phyloP scores from a whole-genome alignment of 345 rosid genomes.

The Lumnitzera racemosa region DNA sequence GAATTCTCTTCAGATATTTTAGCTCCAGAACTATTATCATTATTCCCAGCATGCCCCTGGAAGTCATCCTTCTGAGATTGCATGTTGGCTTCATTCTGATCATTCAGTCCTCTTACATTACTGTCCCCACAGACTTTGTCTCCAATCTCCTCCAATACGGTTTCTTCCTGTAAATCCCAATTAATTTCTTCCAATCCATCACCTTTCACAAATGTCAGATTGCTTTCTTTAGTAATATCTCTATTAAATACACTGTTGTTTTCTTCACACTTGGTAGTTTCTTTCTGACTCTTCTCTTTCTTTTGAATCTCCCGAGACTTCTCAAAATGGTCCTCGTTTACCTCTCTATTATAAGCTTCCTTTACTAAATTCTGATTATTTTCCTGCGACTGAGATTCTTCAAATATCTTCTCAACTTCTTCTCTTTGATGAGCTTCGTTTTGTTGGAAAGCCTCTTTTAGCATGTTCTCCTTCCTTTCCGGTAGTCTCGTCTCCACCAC shows the following conservation, averaged over 20 bases:
- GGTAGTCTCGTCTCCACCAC: constrained; percentile 30
- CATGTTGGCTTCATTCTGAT: constrained; percentile 15
- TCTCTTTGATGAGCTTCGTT: constrained; percentile 27
- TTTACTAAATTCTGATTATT: constrained; percentile 29
- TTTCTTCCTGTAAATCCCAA: constrained; percentile 2
- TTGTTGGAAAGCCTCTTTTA: constrained; percentile 18
- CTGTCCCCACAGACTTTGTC: constrained; percentile 26
- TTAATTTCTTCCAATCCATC: constrained; percentile 11
- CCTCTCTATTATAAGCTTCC: constrained; percentile 32
- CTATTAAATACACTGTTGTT: constrained; percentile 23
- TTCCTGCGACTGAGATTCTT: constrained; percentile 30
- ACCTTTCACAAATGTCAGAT: constrained; percentile 15
- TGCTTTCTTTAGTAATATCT: background rate
- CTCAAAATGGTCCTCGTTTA: background rate
- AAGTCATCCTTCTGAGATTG: constrained; percentile 16
- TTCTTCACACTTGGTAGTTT: constrained; percentile 19
- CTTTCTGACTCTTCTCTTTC: constrained; percentile 34
- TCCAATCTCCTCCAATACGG: constrained; percentile 11
- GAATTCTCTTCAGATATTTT: constrained; percentile 17
- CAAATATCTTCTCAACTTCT: constrained; percentile 29
- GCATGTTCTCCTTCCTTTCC: constrained; percentile 31
- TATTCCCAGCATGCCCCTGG: constrained; percentile 9
- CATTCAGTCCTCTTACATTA: constrained; percentile 27
- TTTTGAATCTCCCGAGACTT: constrained; percentile 7
- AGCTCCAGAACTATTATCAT: constrained; percentile 17